Base-by-base conservation (phyloP, 2,329 filamentous ascomycete genomes). In the Neodidymelliopsis sp. region DNA sequence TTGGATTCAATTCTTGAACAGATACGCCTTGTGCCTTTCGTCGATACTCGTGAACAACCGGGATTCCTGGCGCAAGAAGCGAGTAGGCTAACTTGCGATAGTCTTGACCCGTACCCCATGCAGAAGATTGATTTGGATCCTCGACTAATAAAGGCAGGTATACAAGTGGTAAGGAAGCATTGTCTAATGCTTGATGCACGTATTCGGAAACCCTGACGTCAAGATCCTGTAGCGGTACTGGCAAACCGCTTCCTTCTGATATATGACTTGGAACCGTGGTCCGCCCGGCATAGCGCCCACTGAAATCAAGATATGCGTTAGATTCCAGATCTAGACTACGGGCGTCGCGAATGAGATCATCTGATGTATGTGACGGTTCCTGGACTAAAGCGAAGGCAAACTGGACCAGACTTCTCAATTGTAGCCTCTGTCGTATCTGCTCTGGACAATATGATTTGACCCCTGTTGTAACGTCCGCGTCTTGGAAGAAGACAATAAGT, bases 401-500 rank as follows among this genome's bases (percentile, higher is more conserved):
- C n/a, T 70, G 60, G 6, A 73, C 48, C 4, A 79, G 57, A 40
- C 68, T 69, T 0, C 49, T 44, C 13, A 83, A 62, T 3, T 74
- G 71, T n/a, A 84, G 66, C 27, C 71, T 73, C 23, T 71, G 57
- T 12, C 77, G 74, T 31, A 84, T 76, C 27, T 63, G 44, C 53
- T 70, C 15, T 27, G 81, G 77, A 50, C 74, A 71, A 39, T 76
- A 79, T 51, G 49, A 46, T 59, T 74, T 67, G 51, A 73, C 49
- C 2, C 66, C 67, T 11, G 65, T 45, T 6, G 70, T 52, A 8
- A 54, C 25, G 24, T 83, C 78, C 1, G 93, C 70, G 36, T 90
- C 87, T 46, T 81, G 78, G 22, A 96, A 81, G 47, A 93, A 86
- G 0, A 85, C 76, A 0, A 96, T 84, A 1, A 79, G 77, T 0